A percentile compares a stretch with the other conserved stretches of the same genome.
phyloP scores from a whole-genome alignment of 2,329 filamentous ascomycete species.

The Beauveria rudraprayagi region DNA sequence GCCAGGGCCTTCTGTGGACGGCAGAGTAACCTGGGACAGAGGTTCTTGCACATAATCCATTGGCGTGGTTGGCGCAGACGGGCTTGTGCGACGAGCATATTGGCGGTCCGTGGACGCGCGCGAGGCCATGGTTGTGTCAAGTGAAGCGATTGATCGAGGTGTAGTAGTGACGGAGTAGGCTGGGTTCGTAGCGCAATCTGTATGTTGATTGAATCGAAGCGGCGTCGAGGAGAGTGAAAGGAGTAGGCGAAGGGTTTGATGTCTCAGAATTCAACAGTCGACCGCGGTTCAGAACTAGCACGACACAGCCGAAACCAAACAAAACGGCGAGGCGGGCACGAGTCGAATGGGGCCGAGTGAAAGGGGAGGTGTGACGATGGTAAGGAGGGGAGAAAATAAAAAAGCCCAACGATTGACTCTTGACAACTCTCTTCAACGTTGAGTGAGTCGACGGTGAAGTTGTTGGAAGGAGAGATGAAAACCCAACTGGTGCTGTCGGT shows the following conservation, averaged over 20 bases:
- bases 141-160: neutral
- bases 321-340: neutral
- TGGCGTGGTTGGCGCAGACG: slow-evolving; percentile 5
- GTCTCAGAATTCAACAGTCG: slow-evolving; percentile 1
- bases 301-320: slow-evolving; percentile 4
- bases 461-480: neutral
- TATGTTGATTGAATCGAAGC: neutral
- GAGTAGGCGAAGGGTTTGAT: neutral
- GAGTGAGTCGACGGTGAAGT: neutral
- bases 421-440: neutral
- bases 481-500: neutral
- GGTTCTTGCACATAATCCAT: neutral
- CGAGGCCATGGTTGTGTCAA: neutral
- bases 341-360: neutral
- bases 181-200: neutral
- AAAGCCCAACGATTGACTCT: neutral
- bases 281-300: neutral
- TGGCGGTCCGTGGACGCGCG: slow-evolving; percentile 1
- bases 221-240: neutral
- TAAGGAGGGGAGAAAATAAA: neutral
- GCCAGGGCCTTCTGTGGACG: slow-evolving; percentile 47
- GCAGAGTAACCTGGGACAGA: slow-evolving; percentile 44
- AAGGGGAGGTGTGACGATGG: neutral
- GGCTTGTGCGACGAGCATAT: neutral
- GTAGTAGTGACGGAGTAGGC: neutral